Conservation (phyloP, 805 yeast genomes). For the Ascoidea asiatica region DNA sequence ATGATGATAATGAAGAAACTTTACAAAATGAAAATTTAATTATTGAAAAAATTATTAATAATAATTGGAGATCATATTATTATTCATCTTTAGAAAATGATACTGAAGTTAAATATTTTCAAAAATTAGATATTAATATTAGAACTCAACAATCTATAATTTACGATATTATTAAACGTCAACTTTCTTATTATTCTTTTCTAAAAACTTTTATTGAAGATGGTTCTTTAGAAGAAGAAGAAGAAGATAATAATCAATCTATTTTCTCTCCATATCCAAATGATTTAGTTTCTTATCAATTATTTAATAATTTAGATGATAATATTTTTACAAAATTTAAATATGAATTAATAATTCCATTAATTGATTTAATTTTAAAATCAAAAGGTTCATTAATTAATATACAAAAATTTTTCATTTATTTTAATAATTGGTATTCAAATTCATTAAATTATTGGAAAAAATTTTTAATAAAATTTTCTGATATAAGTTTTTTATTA, state of each 20-base stretch:
- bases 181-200: not conserved
- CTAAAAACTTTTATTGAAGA: not conserved
- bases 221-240: not conserved
- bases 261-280: not conserved
- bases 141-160: not conserved
- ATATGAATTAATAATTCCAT: not conserved
- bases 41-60: too few relatives aligned
- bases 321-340: not conserved
- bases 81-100: not conserved
- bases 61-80: not conserved
- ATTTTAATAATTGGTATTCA: not conserved
- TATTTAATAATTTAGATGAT: too few relatives aligned
- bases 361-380: too few relatives aligned
- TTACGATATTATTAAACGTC: not conserved
- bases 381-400: not conserved
- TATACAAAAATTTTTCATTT: too few relatives aligned
- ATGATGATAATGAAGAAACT: not conserved
- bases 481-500: not conserved
- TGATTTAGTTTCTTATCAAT: not conserved
- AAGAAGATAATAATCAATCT: not conserved
- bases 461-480: too few relatives aligned
- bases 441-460: not conserved
- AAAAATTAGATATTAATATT: not conserved
- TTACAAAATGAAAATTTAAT: too few relatives aligned
- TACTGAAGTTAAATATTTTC: not conserved